Evolutionary conservation across 2,329 filamentous ascomycete species (phyloP).

Genomic region (Shiraia bambusicola): DNA sequence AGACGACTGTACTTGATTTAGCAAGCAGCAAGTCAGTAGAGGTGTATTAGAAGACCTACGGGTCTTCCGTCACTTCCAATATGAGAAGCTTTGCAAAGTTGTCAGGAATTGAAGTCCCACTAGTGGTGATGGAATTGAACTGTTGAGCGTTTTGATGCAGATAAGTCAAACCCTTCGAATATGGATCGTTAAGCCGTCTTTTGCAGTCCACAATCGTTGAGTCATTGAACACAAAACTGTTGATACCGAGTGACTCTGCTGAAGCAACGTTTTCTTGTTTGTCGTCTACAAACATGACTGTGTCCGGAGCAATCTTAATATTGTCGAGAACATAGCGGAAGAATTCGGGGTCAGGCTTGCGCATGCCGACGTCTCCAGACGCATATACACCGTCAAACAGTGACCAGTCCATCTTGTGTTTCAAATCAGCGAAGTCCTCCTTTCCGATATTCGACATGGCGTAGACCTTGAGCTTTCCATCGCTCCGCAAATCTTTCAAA

Average conservation of each 20-base stretch:
- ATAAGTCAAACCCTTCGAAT: slow-evolving; percentile 14
- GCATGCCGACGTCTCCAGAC: slow-evolving; percentile 31
- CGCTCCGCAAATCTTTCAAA: slow-evolving; percentile 10
- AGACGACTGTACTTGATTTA: slow-evolving; percentile 5
- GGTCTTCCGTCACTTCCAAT: slow-evolving; percentile 16
- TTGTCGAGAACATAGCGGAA: slow-evolving; percentile 32
- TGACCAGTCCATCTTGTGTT: slow-evolving; percentile 25
- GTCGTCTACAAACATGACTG: slow-evolving; percentile 29
- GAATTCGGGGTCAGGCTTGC: slow-evolving; percentile 39
- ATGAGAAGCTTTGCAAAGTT: slow-evolving; percentile 29
- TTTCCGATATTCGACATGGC: slow-evolving; percentile 35
- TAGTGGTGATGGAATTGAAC: slow-evolving; percentile 14
- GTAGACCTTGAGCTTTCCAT: slow-evolving; percentile 16
- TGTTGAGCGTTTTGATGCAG: slow-evolving; percentile 12
- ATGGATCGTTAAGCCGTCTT: slow-evolving; percentile 15
- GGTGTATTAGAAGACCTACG: slow-evolving; percentile 8
- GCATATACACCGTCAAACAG: slow-evolving; percentile 38
- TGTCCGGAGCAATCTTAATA: slow-evolving; percentile 7
- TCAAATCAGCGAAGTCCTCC: slow-evolving; percentile 25
- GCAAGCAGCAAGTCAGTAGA: background rate
- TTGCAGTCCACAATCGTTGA: slow-evolving; percentile 5
- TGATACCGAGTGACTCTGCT: slow-evolving; percentile 27
- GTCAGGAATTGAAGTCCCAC: slow-evolving; percentile 18
- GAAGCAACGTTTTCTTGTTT: slow-evolving; percentile 26
- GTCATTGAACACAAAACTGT: slow-evolving; percentile 18